phyloP scores from a whole-genome alignment of 495 filamentous ascomycete genomes.

The Penicillium tannophilum region DNA sequence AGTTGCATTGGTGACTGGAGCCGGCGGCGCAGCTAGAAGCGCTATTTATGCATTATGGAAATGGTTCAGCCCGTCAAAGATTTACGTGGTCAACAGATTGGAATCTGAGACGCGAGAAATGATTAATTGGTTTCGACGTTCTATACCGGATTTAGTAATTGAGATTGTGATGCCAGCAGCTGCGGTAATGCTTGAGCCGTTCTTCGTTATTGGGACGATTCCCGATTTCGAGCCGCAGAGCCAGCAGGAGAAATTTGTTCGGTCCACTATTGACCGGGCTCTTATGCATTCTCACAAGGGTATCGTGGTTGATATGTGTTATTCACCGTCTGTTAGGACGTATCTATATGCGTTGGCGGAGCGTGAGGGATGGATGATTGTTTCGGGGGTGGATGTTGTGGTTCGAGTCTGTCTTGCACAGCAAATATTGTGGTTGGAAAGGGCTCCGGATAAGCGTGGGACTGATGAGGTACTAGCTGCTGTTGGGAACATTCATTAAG shows the following conservation, averaged over 20 bases:
- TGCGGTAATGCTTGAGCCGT: neutral
- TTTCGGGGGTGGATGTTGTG: neutral
- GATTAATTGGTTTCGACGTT: neutral
- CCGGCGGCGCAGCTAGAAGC: constrained; percentile 60
- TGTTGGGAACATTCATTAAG: neutral
- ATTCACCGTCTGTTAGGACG: neutral
- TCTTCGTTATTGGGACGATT: neutral
- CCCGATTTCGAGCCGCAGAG: neutral
- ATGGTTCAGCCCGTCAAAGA: neutral
- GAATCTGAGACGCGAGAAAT: neutral
- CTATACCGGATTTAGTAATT: neutral
- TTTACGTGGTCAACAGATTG: constrained; percentile 1
- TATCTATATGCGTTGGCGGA: neutral
- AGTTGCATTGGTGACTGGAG: constrained; percentile 56
- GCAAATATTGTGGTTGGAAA: neutral
- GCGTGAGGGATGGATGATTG: neutral
- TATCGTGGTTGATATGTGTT: constrained; percentile 1
- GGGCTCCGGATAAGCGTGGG: neutral
- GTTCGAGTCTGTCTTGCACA: neutral
- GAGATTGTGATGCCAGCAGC: neutral
- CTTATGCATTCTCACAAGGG: neutral
- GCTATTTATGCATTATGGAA: constrained; percentile 50
- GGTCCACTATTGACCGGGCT: neutral
- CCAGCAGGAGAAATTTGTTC: neutral
- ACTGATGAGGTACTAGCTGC: neutral